Evolutionary conservation across 2,329 filamentous ascomycete genomes (phyloP).

Genomic region (Pseudonectria foliicola): DNA sequence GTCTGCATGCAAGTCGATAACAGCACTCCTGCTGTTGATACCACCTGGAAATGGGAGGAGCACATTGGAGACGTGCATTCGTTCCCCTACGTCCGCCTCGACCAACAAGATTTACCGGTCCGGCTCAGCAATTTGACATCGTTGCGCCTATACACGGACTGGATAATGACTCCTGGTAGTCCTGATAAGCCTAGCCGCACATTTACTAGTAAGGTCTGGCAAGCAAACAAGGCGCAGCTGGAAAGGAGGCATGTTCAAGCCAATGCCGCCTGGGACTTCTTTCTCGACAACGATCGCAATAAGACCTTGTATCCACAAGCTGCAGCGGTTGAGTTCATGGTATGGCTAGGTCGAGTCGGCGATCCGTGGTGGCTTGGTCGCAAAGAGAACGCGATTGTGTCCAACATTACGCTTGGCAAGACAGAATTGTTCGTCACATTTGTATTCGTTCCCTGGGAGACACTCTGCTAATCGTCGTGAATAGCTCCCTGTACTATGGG

Average conservation of each 20-base stretch:
- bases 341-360: conserved; percentile 18
- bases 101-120: conserved; percentile 11
- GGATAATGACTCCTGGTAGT: conserved; percentile 16
- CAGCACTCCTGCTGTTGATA: conserved; percentile 14
- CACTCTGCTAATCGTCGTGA: background rate
- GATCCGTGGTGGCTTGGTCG: conserved; percentile 21
- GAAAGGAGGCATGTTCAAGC: conserved; percentile 6
- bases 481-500: conserved; percentile 18
- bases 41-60: conserved; percentile 17
- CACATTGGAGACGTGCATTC: conserved; percentile 19
- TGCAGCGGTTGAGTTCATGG: conserved; percentile 18
- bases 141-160: conserved; percentile 15
- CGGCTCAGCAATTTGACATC: conserved; percentile 13
- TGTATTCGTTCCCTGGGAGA: no score
- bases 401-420: conserved; percentile 14
- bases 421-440: conserved; percentile 15
- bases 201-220: conserved; percentile 9
- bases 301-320: conserved; percentile 15
- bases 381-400: conserved; percentile 11
- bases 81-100: conserved; percentile 19
- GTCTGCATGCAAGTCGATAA: conserved; percentile 18
- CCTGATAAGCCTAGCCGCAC: conserved; percentile 4
- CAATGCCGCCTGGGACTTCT: conserved; percentile 22
- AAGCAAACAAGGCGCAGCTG: conserved; percentile 11
- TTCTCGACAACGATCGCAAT: conserved; percentile 17